phyloP scores from a whole-genome alignment of 140 eudicot species.

The Anethum foeniculum region DNA sequence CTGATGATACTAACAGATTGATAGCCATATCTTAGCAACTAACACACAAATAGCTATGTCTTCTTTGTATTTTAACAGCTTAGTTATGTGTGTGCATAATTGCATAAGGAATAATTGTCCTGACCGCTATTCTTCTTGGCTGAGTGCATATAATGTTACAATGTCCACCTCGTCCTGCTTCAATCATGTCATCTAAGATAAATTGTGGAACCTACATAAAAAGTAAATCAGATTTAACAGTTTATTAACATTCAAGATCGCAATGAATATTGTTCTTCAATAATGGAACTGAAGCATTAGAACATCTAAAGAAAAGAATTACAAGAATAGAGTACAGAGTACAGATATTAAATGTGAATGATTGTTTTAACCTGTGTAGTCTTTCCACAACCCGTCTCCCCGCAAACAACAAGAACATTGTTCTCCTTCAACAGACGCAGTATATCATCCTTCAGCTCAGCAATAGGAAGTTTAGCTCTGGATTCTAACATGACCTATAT shows the following conservation, averaged over 20 bases:
- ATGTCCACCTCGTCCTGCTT: conserved; percentile 67
- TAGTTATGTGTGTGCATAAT: background rate
- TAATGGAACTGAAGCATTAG: background rate
- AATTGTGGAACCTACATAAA: conserved; percentile 83
- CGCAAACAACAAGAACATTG: conserved; percentile 83
- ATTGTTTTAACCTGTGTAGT: conserved; percentile 73
- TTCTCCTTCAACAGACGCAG: conserved; percentile 58
- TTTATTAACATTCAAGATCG: background rate
- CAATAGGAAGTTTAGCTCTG: conserved; percentile 81
- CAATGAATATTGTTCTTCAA: background rate
- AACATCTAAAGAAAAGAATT: background rate
- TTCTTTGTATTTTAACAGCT: background rate
- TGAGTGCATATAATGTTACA: conserved; percentile 96
- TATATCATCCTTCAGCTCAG: conserved; percentile 66
- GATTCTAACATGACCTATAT: conserved; percentile 66
- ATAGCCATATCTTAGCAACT: background rate
- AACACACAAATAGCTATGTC: background rate
- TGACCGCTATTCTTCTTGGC: conserved; percentile 96
- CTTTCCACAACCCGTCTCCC: conserved; percentile 98
- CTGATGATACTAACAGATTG: background rate
- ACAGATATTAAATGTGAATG: conserved; percentile 1
- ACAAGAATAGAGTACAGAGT: background rate
- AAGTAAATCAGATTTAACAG: conserved; percentile 10
- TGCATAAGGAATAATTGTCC: conserved; percentile 18
- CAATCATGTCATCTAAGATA: conserved; percentile 91